Percentiles rank a stretch among this genome's conserved stretches.
phyloP scores from a whole-genome alignment of 257 asterid genomes.

The Pogostemon cablin region DNA sequence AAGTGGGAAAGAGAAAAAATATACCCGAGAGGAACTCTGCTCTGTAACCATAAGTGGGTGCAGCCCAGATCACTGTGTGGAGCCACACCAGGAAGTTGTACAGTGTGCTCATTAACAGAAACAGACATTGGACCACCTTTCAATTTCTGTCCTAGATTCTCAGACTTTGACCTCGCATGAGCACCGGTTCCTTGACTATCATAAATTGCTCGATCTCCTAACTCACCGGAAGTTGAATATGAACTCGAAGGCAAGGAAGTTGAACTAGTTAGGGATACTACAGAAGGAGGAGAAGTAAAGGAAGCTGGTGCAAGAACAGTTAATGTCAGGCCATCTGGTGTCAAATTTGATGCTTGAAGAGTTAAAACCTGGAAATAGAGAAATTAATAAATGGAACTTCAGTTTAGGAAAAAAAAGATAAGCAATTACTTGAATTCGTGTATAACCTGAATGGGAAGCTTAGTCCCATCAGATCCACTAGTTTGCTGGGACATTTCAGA shows the following conservation, averaged over 20 bases:
- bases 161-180: conserved; percentile 40
- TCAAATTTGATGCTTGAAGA: conserved; percentile 94
- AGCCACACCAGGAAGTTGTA: conserved; percentile 57
- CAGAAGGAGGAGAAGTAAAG: conserved; percentile 89
- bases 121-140: conserved; percentile 44
- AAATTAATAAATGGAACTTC: conserved; percentile 35
- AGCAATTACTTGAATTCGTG: conserved; percentile 24
- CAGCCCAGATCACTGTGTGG: conserved; percentile 79
- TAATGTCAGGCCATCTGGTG: conserved; percentile 82
- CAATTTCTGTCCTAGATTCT: conserved; percentile 46
- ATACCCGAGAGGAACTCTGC: conserved; percentile 98
- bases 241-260: conserved; percentile 65
- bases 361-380: conserved; percentile 77
- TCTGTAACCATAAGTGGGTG: conserved; percentile 98
- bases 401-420: neutral
- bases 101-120: conserved; percentile 43
- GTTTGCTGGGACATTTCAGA: conserved; percentile 87
- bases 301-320: conserved; percentile 98
- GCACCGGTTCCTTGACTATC: conserved; percentile 44
- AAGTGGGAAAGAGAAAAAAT: conserved; percentile 16
- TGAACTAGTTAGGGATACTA: conserved; percentile 73
- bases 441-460: conserved; percentile 89
- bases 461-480: conserved; percentile 70
- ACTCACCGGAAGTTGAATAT: conserved; percentile 47
- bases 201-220: conserved; percentile 41